These are phyloP conservation scores for Globisporangium takayamanum DNA, from an alignment of 352 stramenopile genomes.

Conservation along the genomic window DNA sequence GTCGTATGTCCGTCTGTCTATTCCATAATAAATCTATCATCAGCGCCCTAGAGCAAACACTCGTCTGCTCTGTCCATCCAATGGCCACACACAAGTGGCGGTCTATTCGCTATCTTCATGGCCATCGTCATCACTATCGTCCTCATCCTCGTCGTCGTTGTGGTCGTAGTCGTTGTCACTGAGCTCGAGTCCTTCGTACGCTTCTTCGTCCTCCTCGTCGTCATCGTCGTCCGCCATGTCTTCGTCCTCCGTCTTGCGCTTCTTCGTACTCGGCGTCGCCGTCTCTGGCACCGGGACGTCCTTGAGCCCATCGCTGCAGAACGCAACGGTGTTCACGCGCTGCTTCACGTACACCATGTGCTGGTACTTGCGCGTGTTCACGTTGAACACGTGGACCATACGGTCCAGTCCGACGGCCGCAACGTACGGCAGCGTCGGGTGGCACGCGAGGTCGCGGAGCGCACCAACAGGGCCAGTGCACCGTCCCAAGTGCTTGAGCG, in stretches of 20 bases:
- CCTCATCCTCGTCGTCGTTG: conserved; percentile 44
- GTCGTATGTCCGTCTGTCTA: conserved; percentile 3
- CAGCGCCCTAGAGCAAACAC: background rate
- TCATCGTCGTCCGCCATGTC: conserved; percentile 37
- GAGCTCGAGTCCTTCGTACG: conserved; percentile 82
- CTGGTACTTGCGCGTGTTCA: conserved; percentile 72
- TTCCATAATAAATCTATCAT: conserved; percentile 17
- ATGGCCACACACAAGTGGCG: background rate
- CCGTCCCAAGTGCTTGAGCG: conserved; percentile 74
- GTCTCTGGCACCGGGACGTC: conserved; percentile 35
- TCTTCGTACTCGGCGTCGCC: conserved; percentile 34
- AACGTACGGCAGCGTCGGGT: conserved; percentile 88
- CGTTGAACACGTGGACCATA: conserved; percentile 92
- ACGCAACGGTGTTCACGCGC: conserved; percentile 89
- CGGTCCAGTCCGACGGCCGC: conserved; percentile 90
- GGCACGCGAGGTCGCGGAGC: conserved; percentile 85
- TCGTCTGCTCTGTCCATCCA: background rate
- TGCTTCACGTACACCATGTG: conserved; percentile 80
- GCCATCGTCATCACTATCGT: conserved; percentile 30
- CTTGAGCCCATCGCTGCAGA: conserved; percentile 80
- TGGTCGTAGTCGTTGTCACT: conserved; percentile 51
- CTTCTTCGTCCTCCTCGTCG: conserved; percentile 71
- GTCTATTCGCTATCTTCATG: conserved; percentile 34
- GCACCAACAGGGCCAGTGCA: conserved; percentile 88
- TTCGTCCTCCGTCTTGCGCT: conserved; percentile 33